phyloP scores from a whole-genome alignment of 2,329 filamentous ascomycete genomes.

The Colletotrichum scovillei region DNA sequence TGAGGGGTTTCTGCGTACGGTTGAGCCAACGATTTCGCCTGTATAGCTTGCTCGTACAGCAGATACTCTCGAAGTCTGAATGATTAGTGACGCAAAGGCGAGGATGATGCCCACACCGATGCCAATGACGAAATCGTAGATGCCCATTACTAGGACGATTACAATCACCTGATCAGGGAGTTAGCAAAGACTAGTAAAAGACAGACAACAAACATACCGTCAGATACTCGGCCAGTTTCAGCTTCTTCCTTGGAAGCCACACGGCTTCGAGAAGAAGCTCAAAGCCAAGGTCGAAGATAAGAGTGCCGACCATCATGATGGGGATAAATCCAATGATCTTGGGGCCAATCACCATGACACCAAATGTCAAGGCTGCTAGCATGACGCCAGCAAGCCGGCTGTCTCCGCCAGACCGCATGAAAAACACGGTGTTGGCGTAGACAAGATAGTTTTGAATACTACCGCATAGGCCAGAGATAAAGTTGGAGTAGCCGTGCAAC shows the following conservation, averaged over 20 bases:
- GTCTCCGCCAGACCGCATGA: constrained; percentile 92
- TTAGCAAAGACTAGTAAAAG: constrained; percentile 17
- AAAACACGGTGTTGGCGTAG: constrained; percentile 97
- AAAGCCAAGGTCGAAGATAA: constrained; percentile 96
- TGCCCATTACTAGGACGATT: constrained; percentile 95
- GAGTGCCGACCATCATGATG: constrained; percentile 93
- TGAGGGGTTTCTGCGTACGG: constrained; percentile 88
- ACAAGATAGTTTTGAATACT: constrained; percentile 98
- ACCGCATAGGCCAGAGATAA: constrained; percentile 84
- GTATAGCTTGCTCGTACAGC: constrained; percentile 92
- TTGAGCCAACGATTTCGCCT: constrained; percentile 89
- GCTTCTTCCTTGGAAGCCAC: constrained; percentile 87
- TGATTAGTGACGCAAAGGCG: constrained; percentile 89
- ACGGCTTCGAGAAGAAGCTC: constrained; percentile 91
- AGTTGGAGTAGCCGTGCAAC: constrained; percentile 93
- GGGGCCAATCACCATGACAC: constrained; percentile 87
- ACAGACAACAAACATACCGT: constrained; percentile 68
- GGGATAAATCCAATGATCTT: constrained; percentile 93
- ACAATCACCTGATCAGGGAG: constrained; percentile 69
- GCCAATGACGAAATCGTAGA: constrained; percentile 95
- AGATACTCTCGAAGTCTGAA: constrained; percentile 90
- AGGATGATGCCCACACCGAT: constrained; percentile 92
- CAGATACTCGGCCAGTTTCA: constrained; percentile 87
- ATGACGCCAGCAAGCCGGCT: constrained; percentile 87
- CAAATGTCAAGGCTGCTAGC: constrained; percentile 82